Evolutionary conservation across 129 eudicot species (phyloP).

Genomic region (Centella asiatica): DNA sequence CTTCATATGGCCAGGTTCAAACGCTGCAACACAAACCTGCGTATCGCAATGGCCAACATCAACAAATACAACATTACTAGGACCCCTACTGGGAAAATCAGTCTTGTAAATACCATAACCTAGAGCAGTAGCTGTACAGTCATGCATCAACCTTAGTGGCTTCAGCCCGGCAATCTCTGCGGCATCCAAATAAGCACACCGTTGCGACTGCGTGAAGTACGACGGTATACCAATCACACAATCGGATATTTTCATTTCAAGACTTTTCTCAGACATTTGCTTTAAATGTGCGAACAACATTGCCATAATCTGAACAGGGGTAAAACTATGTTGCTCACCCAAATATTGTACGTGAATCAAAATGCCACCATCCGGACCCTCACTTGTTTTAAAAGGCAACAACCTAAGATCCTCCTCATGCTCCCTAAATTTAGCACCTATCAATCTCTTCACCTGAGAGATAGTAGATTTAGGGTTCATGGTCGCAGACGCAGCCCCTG

Average conservation of each 20-base stretch:
- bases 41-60: slow-evolving; percentile 94
- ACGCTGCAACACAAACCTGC: slow-evolving; percentile 75
- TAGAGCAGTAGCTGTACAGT: slow-evolving; percentile 83
- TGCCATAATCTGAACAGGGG: slow-evolving; percentile 81
- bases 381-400: slow-evolving; percentile 70
- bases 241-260: slow-evolving; percentile 39
- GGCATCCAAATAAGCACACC: slow-evolving; percentile 82
- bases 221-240: slow-evolving; percentile 94
- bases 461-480: slow-evolving; percentile 91
- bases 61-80: slow-evolving; percentile 70
- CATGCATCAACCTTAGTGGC: slow-evolving; percentile 81
- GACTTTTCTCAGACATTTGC: slow-evolving; percentile 69
- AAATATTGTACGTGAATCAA: slow-evolving; percentile 66
- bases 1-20: slow-evolving; percentile 71
- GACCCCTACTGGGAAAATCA: slow-evolving; percentile 48
- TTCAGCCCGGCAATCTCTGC: slow-evolving; percentile 76
- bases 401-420: slow-evolving; percentile 48
- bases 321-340: slow-evolving; percentile 42
- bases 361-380: slow-evolving; percentile 71
- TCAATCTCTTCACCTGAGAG: slow-evolving; percentile 77
- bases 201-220: slow-evolving; percentile 75
- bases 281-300: slow-evolving; percentile 84
- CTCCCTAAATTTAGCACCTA: slow-evolving; percentile 48
- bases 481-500: slow-evolving; percentile 91
- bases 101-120: slow-evolving; percentile 94